Base-by-base conservation (phyloP, 371 early-diverging fungal genomes). In the Rhizomucor pusillus region DNA sequence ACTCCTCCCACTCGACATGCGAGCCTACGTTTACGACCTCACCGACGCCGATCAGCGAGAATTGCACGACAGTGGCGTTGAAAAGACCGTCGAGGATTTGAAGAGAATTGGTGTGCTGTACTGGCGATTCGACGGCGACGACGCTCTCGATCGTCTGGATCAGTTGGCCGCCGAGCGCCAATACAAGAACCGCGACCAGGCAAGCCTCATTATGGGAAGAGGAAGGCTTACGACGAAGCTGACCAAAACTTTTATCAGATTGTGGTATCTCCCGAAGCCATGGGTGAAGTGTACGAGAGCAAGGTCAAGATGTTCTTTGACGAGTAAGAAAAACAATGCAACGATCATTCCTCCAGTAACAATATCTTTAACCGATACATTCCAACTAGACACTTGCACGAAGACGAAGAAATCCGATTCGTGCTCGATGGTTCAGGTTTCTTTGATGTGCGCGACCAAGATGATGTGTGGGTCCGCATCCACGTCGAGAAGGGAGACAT, bases 391-490 rank as follows among this genome's bases (percentile, higher is more conserved):
- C 96, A 97, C 70, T 73, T 96, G 57, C 97, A 96, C 67, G 96
- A 94, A 63, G 97, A 97, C 66, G 98, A 97, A 74, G 97, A 98
- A 71, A 95, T 97, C 57, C 88, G 98, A 24, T 95, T 74, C 61
- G 86, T 97, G 51, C 58, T 93, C 33, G 94, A 89, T 35, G 98
- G 98, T 13, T 75, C 85, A 14, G 97, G 96, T 9, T 96, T 85
- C 71, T 95, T 96, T 75, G 93, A 92, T 62, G 87, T 92, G 33
- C 80, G 91, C 48, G 87, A 90, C 62, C 59, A 67, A 23, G 50
- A 81, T 0, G 95, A 97, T 68, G 66, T 77, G 16, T 98, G 97
- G 98, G 87, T 98, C 57, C 87, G 97, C 49, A 93, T 97, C 62
- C 68, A 66, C 19, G 79, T 91, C 43, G 77, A 79, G 35, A 72